These are phyloP conservation scores for Entomortierella lignicola DNA, from an alignment of 192 early-diverging fungal genomes.

Conservation along the genomic window DNA sequence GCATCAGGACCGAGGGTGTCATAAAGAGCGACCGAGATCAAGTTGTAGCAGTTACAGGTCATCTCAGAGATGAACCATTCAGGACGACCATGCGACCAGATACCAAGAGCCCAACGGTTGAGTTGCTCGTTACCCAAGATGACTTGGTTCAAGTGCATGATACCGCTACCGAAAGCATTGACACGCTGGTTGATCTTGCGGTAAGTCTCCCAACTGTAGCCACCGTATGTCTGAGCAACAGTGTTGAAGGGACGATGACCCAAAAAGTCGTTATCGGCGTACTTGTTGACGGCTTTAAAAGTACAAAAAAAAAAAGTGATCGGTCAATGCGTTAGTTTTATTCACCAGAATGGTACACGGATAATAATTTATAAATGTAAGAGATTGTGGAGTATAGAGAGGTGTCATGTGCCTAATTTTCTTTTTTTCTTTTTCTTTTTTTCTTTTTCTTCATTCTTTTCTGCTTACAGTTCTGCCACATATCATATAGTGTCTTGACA, in stretches of 20 bases:
- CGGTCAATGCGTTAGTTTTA: not conserved
- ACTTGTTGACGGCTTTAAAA: conserved; percentile 61
- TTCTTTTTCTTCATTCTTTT: not conserved
- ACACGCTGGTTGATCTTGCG: conserved; percentile 68
- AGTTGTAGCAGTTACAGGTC: conserved; percentile 65
- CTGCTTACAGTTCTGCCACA: conserved; percentile 59
- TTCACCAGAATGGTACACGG: not conserved
- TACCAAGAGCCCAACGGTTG: conserved; percentile 66
- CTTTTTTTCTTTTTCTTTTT: too few relatives aligned
- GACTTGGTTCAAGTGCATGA: conserved; percentile 70
- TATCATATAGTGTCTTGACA: conserved; percentile 61
- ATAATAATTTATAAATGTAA: too few relatives aligned
- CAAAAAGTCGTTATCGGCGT: conserved; percentile 68
- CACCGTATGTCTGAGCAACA: conserved; percentile 69
- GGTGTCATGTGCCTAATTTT: too few relatives aligned
- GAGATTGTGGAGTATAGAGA: too few relatives aligned
- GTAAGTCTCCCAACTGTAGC: conserved; percentile 80
- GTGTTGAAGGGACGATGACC: conserved; percentile 73
- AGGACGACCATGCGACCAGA: conserved; percentile 75
- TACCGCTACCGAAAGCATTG: conserved; percentile 75
- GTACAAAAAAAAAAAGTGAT: not conserved
- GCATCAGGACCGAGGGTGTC: conserved; percentile 89
- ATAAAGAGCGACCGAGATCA: conserved; percentile 84
- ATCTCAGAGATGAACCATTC: conserved; percentile 68
- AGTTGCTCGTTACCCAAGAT: conserved; percentile 46